Evolutionary conservation across 768 basidiomycete genomes (phyloP), one percentile per base, ranked within the genome.

Genomic region (Harrya chromipes): DNA sequence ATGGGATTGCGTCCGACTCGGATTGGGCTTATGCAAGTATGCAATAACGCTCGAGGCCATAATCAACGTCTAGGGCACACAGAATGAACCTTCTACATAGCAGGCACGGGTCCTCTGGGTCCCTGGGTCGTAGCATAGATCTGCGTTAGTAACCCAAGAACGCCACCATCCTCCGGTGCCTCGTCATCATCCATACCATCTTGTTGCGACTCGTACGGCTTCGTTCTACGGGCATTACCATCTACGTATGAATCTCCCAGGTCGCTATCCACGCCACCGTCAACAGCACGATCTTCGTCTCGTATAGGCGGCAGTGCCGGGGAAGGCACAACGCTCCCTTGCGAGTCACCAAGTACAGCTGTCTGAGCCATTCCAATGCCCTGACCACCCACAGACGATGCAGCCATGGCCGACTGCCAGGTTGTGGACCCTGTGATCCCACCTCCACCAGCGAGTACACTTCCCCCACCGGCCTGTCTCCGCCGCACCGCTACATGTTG

Each of bases 131-230:
- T 74, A 40, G 79, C 82, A 67, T 94, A 92, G 43, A 97, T 94
- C 73, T 94, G 86, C 37, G 90, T 86, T 59, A 97, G 64, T 54
- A 97, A 62, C 19, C 89, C 90, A 53, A 95, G 70, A 55, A 97
- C 85, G 16, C 94, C 93, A 0, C 81, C 89, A 67, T 94, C 90
- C 60, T 82, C 82, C 54, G 87, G 60, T 17, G 69, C 74, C 21
- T 85, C 85, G 5, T 84, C 87, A 11, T 83, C 83, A 39, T 85
- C 76, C 14, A 62, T 62, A 14, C 78, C 79, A 13, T 74, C 75
- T 43, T 77, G 78, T 40, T 76, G 71, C 43, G 67, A 65, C 37
- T 71, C 62, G 45, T 62, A 59, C 19, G 70, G 40, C 48, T 69
- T 68, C 42, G 72, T 63, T 43, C 76, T 68, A 59, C 75, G 73